A percentile compares a stretch with the other conserved stretches of the same genome.
Conservation (phyloP, 768 basidiomycete genomes). For the Asterophora parasitica region DNA sequence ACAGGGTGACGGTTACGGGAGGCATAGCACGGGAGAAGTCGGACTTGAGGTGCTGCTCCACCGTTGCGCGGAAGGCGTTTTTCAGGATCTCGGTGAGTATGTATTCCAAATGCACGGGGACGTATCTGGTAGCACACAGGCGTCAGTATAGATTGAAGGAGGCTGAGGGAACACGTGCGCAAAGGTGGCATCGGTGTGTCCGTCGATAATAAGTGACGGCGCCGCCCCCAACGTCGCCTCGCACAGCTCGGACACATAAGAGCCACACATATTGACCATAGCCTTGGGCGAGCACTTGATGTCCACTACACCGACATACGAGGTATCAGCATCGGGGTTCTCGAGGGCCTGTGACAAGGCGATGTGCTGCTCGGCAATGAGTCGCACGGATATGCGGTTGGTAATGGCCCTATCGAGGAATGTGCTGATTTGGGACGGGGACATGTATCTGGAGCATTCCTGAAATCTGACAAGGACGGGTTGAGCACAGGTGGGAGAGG, state of each 20-base stretch:
- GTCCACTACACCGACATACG: slow-evolving; percentile 70
- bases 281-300: slow-evolving; percentile 63
- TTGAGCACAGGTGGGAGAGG: neutral
- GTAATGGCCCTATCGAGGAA: slow-evolving; percentile 84
- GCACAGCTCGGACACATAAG: slow-evolving; percentile 81
- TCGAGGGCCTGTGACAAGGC: slow-evolving; percentile 69
- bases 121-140: slow-evolving; percentile 40
- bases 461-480: slow-evolving; percentile 66
- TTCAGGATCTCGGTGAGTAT: slow-evolving; percentile 88
- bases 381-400: slow-evolving; percentile 80
- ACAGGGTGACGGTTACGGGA: slow-evolving; percentile 69
- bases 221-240: slow-evolving; percentile 76
- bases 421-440: slow-evolving; percentile 68
- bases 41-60: slow-evolving; percentile 61
- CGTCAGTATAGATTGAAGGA: slow-evolving; percentile 5
- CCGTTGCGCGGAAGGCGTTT: slow-evolving; percentile 86
- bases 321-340: slow-evolving; percentile 29
- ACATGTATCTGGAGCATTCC: slow-evolving; percentile 81
- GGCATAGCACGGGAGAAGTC: slow-evolving; percentile 39
- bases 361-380: slow-evolving; percentile 91
- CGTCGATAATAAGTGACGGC: slow-evolving; percentile 68
- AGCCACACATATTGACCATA: slow-evolving; percentile 75
- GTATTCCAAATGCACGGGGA: slow-evolving; percentile 89
- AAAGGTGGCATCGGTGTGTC: slow-evolving; percentile 65
- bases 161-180: slow-evolving; percentile 50